phyloP scores from a whole-genome alignment of 2,329 filamentous ascomycete genomes.

The Sporothrix euskadiensis region DNA sequence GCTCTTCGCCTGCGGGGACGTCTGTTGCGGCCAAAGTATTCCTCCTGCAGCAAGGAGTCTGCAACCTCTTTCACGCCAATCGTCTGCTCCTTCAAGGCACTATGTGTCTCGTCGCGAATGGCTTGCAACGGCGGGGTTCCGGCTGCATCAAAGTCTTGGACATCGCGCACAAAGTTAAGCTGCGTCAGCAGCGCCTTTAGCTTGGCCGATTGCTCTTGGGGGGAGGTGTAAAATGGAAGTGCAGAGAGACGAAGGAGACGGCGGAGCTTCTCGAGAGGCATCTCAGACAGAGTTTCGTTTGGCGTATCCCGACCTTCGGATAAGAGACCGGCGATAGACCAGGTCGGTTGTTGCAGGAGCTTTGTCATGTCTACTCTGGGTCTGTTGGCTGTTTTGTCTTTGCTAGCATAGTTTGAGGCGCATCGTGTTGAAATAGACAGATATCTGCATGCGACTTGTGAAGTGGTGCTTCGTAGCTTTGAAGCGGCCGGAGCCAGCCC shows the following conservation, averaged over 20 bases:
- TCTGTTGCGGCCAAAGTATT: constrained; percentile 56
- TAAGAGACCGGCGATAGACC: constrained; percentile 79
- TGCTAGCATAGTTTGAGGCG: neutral
- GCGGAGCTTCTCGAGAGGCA: constrained; percentile 69
- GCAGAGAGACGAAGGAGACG: constrained; percentile 89
- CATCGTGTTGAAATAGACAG: neutral
- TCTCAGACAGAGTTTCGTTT: constrained; percentile 40
- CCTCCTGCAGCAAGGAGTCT: constrained; percentile 61
- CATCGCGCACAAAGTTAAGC: constrained; percentile 83
- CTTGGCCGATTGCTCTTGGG: constrained; percentile 67
- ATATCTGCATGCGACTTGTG: neutral
- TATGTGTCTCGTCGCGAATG: constrained; percentile 75
- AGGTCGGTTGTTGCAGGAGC: constrained; percentile 59
- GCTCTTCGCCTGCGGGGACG: constrained; percentile 44
- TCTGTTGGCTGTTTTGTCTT: neutral
- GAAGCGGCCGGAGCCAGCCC: neutral
- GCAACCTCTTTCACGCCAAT: constrained; percentile 60
- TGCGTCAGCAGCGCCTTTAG: constrained; percentile 75
- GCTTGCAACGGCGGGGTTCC: constrained; percentile 72
- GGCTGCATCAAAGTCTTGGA: constrained; percentile 75
- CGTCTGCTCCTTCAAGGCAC: constrained; percentile 56
- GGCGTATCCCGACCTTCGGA: constrained; percentile 19
- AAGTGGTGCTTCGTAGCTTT: neutral
- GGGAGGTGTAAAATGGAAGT: constrained; percentile 67
- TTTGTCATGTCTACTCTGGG: constrained; percentile 11